A percentile compares a stretch with the other conserved stretches of the same genome.
Evolutionary conservation across 1,139 yeast species (phyloP).

Genomic region (Pneumocystis sp.): DNA sequence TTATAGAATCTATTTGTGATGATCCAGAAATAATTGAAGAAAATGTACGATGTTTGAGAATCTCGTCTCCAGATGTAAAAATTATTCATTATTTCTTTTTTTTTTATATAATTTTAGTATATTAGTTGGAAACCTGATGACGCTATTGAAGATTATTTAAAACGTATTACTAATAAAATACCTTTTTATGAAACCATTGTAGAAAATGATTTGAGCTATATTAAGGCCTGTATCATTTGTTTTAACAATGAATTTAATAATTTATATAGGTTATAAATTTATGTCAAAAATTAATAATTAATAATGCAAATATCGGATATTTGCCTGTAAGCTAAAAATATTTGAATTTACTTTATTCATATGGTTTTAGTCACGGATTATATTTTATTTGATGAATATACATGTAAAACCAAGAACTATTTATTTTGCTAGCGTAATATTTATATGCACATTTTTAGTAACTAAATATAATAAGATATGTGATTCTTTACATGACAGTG

Average conservation of each 20-base stretch:
- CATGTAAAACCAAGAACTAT: constrained; percentile 16
- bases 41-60: constrained; percentile 68
- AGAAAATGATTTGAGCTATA: constrained; percentile 46
- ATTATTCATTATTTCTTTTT: not conserved
- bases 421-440: constrained; percentile 17
- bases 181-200: constrained; percentile 34
- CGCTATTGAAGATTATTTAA: constrained; percentile 30
- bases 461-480: constrained; percentile 19
- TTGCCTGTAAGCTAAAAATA: constrained; percentile 73
- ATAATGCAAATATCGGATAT: constrained; percentile 66
- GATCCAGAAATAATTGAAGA: constrained; percentile 53
- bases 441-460: not conserved
- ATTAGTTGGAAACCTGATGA: constrained; percentile 45
- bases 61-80: constrained; percentile 57
- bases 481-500: constrained; percentile 19
- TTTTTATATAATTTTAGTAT: constrained; percentile 27
- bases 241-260: not conserved
- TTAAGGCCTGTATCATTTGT: constrained; percentile 31
- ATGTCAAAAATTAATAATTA: constrained; percentile 72
- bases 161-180: constrained; percentile 31
- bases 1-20: constrained; percentile 77
- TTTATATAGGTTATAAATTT: constrained; percentile 45
- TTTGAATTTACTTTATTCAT: constrained; percentile 57
- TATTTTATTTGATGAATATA: constrained; percentile 33
- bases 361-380: constrained; percentile 66